Percentiles rank a stretch among this genome's conserved stretches.
Evolutionary conservation across 768 basidiomycete genomes (phyloP).

Genomic region (Auricularia cornea): DNA sequence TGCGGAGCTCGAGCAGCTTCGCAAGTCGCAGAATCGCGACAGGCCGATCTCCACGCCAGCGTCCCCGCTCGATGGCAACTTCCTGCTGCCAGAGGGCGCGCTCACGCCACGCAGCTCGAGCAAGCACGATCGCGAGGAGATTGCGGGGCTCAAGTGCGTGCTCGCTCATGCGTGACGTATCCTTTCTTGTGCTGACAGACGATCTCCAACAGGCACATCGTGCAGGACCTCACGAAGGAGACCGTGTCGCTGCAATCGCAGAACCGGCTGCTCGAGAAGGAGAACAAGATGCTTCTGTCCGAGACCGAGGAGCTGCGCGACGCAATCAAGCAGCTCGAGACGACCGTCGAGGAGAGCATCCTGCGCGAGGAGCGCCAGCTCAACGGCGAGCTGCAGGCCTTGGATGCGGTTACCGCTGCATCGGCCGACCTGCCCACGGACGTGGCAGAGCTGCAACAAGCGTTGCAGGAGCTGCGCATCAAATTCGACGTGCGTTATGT

Average conservation of each 20-base stretch:
- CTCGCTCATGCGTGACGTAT: neutral
- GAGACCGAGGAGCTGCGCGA: slow-evolving; percentile 69
- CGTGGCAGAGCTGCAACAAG: slow-evolving; percentile 33
- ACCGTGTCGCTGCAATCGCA: slow-evolving; percentile 51
- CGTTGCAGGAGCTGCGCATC: slow-evolving; percentile 39
- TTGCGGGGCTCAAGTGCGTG: slow-evolving; percentile 72
- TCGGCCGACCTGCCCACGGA: slow-evolving; percentile 15
- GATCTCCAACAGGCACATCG: slow-evolving; percentile 53
- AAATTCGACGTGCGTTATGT: slow-evolving; percentile 42
- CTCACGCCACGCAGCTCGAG: slow-evolving; percentile 23
- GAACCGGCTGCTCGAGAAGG: slow-evolving; percentile 64
- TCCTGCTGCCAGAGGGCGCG: neutral
- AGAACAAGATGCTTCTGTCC: slow-evolving; percentile 59
- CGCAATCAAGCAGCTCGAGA: slow-evolving; percentile 72
- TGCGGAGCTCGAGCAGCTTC: slow-evolving; percentile 46
- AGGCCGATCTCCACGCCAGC: slow-evolving; percentile 33
- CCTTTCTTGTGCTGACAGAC: slow-evolving; percentile 3
- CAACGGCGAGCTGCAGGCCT: neutral
- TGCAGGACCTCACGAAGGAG: slow-evolving; percentile 84
- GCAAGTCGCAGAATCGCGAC: slow-evolving; percentile 57
- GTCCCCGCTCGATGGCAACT: neutral
- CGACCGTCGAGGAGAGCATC: slow-evolving; percentile 58
- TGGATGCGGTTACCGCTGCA: neutral
- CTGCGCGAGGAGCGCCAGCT: slow-evolving; percentile 36
- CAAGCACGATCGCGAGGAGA: slow-evolving; percentile 55